Evolutionary conservation across 2,329 filamentous ascomycete genomes (phyloP).

Genomic region (Pyricularia grisea): DNA sequence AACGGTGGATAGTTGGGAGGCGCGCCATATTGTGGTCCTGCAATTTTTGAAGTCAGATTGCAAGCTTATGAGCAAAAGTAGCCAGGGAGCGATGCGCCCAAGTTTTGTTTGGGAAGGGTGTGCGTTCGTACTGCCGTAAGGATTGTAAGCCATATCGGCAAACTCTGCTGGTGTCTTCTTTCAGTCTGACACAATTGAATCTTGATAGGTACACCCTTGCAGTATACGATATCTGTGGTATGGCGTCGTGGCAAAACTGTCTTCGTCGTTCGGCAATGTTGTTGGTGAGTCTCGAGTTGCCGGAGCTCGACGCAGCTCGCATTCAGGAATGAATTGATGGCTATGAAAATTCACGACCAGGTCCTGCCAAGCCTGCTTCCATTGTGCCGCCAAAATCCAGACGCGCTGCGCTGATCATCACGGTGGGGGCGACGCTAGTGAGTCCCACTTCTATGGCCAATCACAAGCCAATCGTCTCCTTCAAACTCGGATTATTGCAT

Average conservation of each 20-base stretch:
- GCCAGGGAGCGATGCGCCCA: background rate
- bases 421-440: background rate
- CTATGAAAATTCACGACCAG: background rate
- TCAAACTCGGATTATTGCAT: background rate
- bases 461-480: background rate
- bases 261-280: background rate
- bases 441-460: background rate
- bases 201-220: background rate
- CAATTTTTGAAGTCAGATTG: constrained; percentile 4
- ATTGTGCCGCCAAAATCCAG: background rate
- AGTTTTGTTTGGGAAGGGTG: background rate
- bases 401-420: background rate
- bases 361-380: background rate
- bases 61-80: background rate
- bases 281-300: background rate
- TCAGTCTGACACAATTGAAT: background rate
- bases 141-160: constrained; percentile 47
- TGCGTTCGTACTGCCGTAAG: constrained; percentile 41
- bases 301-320: background rate
- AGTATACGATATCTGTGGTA: background rate
- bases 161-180: background rate
- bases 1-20: constrained; percentile 67
- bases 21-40: constrained; percentile 54
- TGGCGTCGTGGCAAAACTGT: background rate
- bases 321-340: background rate